phyloP scores from a whole-genome alignment of 2,329 filamentous ascomycete species.

The Sclerotinia minor region DNA sequence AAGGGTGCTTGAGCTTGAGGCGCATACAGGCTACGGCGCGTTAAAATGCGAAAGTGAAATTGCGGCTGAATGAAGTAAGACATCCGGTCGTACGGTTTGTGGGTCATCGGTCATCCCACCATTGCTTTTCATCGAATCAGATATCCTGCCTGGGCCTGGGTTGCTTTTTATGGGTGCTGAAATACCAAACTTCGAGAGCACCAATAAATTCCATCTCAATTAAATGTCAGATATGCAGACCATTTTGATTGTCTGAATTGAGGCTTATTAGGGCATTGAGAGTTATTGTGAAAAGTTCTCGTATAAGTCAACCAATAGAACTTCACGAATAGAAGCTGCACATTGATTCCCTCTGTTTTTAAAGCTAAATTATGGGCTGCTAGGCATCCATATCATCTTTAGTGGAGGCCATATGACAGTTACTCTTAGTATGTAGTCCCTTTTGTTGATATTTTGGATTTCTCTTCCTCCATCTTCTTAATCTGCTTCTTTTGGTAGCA shows the following conservation, averaged over 20 bases:
- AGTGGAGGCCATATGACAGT: not conserved
- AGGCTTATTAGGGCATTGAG: too few relatives aligned
- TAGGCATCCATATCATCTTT: constrained; percentile 12
- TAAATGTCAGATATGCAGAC: not conserved
- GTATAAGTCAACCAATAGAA: not conserved
- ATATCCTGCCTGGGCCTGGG: not conserved
- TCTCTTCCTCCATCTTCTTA: not conserved
- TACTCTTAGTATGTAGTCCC: not conserved
- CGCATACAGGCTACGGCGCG: not conserved
- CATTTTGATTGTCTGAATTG: not conserved
- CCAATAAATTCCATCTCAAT: not conserved
- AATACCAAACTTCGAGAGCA: not conserved
- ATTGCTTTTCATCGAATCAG: not conserved
- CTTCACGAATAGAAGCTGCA: not conserved
- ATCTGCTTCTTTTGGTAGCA: not conserved
- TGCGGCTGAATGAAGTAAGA: constrained; percentile 6
- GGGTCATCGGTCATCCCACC: constrained; percentile 16
- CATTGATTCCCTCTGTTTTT: not conserved
- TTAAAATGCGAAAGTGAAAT: not conserved
- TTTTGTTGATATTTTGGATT: constrained; percentile 1
- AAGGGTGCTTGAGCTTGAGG: constrained; percentile 4
- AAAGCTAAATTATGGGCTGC: not conserved
- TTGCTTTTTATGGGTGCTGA: not conserved
- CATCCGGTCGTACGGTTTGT: not conserved
- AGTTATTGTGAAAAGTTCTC: too few relatives aligned